Percentiles rank a stretch among this genome's conserved stretches.
Evolutionary conservation across 2,329 filamentous ascomycete species (phyloP).

Genomic region (Cercospora nicotianae): DNA sequence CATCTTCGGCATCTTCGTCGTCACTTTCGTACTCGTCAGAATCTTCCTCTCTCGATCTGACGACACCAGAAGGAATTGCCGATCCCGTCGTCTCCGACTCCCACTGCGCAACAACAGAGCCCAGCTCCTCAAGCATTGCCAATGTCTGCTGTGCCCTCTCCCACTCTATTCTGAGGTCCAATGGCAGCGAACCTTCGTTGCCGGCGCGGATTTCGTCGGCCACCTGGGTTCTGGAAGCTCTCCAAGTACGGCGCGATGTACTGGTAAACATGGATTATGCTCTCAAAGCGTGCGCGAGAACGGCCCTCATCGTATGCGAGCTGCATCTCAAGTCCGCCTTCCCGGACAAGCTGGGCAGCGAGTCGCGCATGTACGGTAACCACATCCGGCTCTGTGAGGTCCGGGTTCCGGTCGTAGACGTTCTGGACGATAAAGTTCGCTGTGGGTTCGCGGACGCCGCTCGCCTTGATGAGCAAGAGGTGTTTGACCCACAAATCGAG

Average conservation of each 20-base stretch:
- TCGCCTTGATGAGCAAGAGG: conserved; percentile 17
- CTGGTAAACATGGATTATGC: conserved; percentile 10
- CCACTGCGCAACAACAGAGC: conserved; percentile 2
- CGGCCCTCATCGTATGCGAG: conserved; percentile 5
- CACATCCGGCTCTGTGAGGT: conserved; percentile 8
- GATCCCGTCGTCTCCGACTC: conserved; percentile 8
- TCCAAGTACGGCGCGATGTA: conserved; percentile 11
- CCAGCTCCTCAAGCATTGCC: conserved; percentile 1
- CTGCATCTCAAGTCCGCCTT: conserved; percentile 11
- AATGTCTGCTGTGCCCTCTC: conserved; percentile 9
- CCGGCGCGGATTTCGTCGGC: not conserved
- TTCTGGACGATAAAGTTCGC: conserved; percentile 10
- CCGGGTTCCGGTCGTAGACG: conserved; percentile 11
- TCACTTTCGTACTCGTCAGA: conserved; percentile 16
- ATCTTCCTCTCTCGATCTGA: conserved; percentile 11
- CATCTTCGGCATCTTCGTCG: conserved; percentile 16
- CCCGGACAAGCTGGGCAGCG: conserved; percentile 11
- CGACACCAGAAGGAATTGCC: not conserved
- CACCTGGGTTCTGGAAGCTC: conserved; percentile 4
- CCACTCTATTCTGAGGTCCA: conserved; percentile 12
- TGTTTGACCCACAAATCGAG: conserved; percentile 17
- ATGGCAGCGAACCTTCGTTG: not conserved
- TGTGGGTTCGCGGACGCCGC: conserved; percentile 8
- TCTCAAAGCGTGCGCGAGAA: conserved; percentile 12
- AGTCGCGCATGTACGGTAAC: not conserved